Evolutionary conservation across 2,329 filamentous ascomycete genomes (phyloP).

Genomic region (Xenosphaeropsis pyriputrescens): DNA sequence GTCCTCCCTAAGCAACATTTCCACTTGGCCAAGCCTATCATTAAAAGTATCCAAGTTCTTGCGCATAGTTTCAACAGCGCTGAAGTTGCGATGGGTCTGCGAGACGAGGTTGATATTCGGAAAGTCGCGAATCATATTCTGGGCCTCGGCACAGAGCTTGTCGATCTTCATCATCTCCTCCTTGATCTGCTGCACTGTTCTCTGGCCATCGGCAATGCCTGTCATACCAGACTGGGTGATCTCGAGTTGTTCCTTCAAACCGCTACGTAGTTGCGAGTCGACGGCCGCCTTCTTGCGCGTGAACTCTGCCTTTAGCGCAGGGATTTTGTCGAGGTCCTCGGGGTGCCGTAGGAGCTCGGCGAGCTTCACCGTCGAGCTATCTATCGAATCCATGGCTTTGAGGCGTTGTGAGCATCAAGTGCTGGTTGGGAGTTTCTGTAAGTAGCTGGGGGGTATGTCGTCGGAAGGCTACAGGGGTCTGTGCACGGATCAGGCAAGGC

Average conservation of each 20-base stretch:
- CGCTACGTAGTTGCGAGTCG: constrained; percentile 78
- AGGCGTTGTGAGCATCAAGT: too few relatives aligned
- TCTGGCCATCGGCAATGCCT: constrained; percentile 77
- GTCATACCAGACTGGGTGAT: constrained; percentile 88
- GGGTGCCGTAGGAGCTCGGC: constrained; percentile 87
- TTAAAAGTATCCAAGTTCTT: constrained; percentile 79
- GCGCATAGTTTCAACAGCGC: constrained; percentile 86
- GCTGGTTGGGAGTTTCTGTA: background rate
- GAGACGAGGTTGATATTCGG: constrained; percentile 82
- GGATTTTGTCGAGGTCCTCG: constrained; percentile 94
- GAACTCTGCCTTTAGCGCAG: constrained; percentile 80
- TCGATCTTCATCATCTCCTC: constrained; percentile 99
- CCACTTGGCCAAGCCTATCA: constrained; percentile 58
- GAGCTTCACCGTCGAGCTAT: constrained; percentile 41
- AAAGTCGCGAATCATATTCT: constrained; percentile 96
- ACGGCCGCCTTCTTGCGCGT: constrained; percentile 84
- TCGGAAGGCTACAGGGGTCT: background rate
- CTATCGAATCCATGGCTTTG: constrained; percentile 14
- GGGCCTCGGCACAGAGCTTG: constrained; percentile 89
- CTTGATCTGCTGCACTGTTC: constrained; percentile 83
- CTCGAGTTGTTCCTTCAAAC: constrained; percentile 83
- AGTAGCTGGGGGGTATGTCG: background rate
- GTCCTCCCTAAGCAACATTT: constrained; percentile 68
- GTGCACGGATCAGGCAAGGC: background rate
- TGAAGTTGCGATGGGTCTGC: constrained; percentile 93